phyloP scores from a whole-genome alignment of 176 grass and related monocot species.

The Musa schizocarpa region DNA sequence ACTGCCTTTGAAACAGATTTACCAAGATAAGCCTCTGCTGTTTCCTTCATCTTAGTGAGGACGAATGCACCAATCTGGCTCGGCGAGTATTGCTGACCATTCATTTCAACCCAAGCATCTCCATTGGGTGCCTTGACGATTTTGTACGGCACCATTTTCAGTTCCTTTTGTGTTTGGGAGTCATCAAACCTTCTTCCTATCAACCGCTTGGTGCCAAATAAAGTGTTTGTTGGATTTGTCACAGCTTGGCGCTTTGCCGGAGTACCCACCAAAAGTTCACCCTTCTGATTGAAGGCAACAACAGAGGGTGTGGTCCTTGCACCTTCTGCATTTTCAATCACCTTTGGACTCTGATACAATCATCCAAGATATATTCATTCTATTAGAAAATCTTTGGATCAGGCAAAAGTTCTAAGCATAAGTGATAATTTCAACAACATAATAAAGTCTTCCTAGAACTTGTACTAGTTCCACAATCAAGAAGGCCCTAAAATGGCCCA shows the following conservation, averaged over 20 bases:
- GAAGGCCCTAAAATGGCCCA: too few species aligned
- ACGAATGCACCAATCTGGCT: conserved; percentile 98
- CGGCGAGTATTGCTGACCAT: conserved; percentile 73
- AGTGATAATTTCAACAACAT: too few species aligned
- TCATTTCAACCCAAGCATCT: conserved; percentile 87
- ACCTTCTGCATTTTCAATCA: conserved; percentile 95
- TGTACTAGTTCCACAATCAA: too few species aligned
- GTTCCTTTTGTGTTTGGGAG: conserved; percentile 82
- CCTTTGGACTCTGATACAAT: conserved; percentile 46
- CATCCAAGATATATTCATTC: not conserved
- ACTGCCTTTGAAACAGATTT: conserved; percentile 15
- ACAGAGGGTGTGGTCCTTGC: conserved; percentile 91
- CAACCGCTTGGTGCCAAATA: conserved; percentile 78
- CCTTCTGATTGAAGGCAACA: conserved; percentile 71
- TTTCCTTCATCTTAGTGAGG: conserved; percentile 39
- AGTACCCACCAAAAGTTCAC: conserved; percentile 63
- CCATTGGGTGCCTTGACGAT: conserved; percentile 48
- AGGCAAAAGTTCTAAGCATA: too few species aligned
- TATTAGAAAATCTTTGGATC: not conserved
- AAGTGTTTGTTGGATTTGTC: conserved; percentile 86
- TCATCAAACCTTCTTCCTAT: conserved; percentile 86
- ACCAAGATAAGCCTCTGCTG: conserved; percentile 13
- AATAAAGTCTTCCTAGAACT: too few species aligned
- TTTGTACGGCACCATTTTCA: conserved; percentile 99
- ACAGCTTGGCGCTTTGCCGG: conserved; percentile 30